These are phyloP conservation scores for Aspergillus spinulosporus DNA, from an alignment of 2,329 filamentous ascomycete genomes.

Conservation along the genomic window DNA sequence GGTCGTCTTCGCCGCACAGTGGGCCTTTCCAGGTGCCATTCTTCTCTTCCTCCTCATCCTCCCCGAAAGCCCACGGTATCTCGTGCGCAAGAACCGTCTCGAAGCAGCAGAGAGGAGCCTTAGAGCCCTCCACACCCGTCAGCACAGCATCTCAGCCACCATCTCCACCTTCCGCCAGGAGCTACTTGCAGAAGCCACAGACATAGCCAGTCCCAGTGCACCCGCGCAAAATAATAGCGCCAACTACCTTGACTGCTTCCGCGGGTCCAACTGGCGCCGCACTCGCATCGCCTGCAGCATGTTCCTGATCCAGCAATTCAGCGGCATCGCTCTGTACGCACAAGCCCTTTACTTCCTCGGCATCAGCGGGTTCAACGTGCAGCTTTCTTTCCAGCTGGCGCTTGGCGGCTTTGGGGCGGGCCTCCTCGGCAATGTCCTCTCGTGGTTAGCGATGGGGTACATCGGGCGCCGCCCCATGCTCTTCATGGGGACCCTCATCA, in stretches of 20 bases:
- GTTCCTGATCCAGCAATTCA: not conserved
- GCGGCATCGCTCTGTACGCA: not conserved
- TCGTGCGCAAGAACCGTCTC: not conserved
- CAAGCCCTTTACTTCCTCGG: conserved; percentile 26
- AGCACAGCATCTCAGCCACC: not conserved
- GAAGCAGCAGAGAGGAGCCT: not conserved
- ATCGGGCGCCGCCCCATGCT: not conserved
- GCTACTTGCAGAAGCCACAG: not conserved
- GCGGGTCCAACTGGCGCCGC: not conserved
- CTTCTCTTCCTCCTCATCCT: conserved; percentile 1
- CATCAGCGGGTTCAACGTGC: not conserved
- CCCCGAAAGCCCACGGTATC: conserved; percentile 1
- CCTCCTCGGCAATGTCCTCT: not conserved
- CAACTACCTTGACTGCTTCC: not conserved
- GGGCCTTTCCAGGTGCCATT: conserved; percentile 6
- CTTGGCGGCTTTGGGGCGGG: not conserved
- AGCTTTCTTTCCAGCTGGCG: not conserved
- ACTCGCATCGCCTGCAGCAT: not conserved
- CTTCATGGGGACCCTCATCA: not conserved
- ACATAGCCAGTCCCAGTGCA: not conserved
- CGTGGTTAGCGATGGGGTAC: not conserved
- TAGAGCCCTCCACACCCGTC: not conserved
- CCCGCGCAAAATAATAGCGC: not conserved
- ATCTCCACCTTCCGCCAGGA: not conserved
- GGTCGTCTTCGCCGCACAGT: conserved; percentile 6